Evolutionary conservation across 305 asterid species (phyloP).

Genomic region (Fraxinus albicans): DNA sequence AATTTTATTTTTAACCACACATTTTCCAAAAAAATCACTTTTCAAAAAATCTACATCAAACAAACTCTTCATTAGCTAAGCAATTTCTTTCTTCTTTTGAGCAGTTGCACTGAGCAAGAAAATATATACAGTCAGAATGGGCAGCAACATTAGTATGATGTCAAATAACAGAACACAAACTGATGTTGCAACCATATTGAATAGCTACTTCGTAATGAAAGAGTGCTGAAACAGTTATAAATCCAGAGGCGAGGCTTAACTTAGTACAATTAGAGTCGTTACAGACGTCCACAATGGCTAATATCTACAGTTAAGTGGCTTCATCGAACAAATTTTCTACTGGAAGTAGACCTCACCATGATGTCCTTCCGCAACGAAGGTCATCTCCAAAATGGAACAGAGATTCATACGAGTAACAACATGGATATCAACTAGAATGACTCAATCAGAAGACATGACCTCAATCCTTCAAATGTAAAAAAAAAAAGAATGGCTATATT

Average conservation of each 20-base stretch:
- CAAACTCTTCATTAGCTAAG: constrained; percentile 49
- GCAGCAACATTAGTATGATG: not conserved
- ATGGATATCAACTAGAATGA: not conserved
- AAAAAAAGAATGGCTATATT: not conserved
- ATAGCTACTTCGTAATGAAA: not conserved
- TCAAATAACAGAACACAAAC: constrained; percentile 10
- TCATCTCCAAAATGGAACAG: not conserved
- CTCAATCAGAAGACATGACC: not conserved
- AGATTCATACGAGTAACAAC: not conserved
- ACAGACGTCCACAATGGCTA: not conserved
- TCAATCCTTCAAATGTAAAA: not conserved
- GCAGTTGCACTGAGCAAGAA: constrained; percentile 49
- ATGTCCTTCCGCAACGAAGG: not conserved
- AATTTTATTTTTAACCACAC: no score
- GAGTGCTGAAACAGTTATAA: not conserved
- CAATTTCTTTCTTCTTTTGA: constrained; percentile 53
- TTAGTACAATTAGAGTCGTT: not conserved
- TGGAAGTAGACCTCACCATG: not conserved
- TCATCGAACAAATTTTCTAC: not conserved
- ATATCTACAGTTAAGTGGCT: not conserved
- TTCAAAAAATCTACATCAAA: no score
- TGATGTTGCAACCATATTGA: not conserved
- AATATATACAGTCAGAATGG: not conserved
- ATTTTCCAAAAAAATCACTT: no score
- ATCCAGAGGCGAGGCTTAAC: not conserved